Percentiles rank a stretch among this genome's conserved stretches.
Conservation (phyloP, 371 early-diverging fungal genomes). For the Rhizopus delemar region DNA sequence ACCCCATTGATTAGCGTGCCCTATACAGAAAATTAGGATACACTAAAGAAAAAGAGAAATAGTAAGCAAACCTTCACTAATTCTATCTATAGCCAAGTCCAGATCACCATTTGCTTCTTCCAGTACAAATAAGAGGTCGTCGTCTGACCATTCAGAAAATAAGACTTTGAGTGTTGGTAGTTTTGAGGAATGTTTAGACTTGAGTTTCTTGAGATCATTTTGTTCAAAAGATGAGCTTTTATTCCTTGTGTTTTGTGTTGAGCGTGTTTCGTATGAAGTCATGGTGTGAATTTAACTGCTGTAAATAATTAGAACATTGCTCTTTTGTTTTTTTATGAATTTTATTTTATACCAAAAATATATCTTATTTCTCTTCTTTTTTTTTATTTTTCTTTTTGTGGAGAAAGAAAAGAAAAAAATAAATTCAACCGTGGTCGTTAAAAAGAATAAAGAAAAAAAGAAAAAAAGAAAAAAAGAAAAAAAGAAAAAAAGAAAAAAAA, state of each 20-base stretch:
- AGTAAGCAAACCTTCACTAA: constrained; percentile 71
- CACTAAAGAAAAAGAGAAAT: background rate
- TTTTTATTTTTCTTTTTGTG: background rate
- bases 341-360: background rate
- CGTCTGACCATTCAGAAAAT: constrained; percentile 89
- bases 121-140: constrained; percentile 79
- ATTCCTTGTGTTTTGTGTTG: constrained; percentile 32
- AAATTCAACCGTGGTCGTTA: background rate
- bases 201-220: constrained; percentile 60
- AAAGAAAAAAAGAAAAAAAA: too few species aligned
- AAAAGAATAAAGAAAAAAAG: too few species aligned
- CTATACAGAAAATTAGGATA: constrained; percentile 38
- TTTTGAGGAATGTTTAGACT: constrained; percentile 59
- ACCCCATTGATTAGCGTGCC: constrained; percentile 88
- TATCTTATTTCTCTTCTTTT: background rate
- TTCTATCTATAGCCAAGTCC: constrained; percentile 76
- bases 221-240: constrained; percentile 28
- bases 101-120: constrained; percentile 87
- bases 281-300: constrained; percentile 15
- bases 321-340: background rate
- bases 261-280: constrained; percentile 40
- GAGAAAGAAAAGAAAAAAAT: background rate
- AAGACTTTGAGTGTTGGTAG: constrained; percentile 76
- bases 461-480: too few species aligned
- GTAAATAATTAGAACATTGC: background rate